Conservation (phyloP, 169 alveolate species). For the Plasmodium gaboni region DNA sequence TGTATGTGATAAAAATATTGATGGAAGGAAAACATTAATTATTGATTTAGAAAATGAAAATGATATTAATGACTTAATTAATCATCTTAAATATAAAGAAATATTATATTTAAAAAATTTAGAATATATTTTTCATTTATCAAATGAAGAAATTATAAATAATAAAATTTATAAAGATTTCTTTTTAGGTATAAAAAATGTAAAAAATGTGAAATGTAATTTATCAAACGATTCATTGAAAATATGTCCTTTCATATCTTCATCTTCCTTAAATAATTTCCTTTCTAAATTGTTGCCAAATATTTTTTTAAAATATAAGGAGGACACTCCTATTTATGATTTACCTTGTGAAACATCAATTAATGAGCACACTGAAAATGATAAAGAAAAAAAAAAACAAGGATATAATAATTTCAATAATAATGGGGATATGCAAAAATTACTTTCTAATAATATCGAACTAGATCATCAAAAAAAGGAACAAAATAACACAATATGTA, state of each 20-base stretch:
- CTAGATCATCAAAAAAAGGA: background rate
- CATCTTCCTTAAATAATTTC: slow-evolving; percentile 65
- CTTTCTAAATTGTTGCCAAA: slow-evolving; percentile 67
- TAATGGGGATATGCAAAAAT: background rate
- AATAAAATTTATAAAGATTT: slow-evolving; percentile 26
- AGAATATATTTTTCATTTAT: slow-evolving; percentile 72
- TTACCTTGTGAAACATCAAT: background rate
- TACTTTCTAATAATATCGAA: background rate
- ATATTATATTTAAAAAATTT: slow-evolving; percentile 58
- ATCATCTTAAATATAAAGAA: slow-evolving; percentile 9
- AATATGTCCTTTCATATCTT: slow-evolving; percentile 65
- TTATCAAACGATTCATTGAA: slow-evolving; percentile 47
- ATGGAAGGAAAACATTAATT: slow-evolving; percentile 79
- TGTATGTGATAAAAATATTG: slow-evolving; percentile 89
- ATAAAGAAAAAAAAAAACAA: slow-evolving; percentile 3
- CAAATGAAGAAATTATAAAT: slow-evolving; percentile 40
- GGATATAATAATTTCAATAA: background rate
- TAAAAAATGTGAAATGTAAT: slow-evolving; percentile 69
- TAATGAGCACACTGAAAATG: background rate
- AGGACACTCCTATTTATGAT: slow-evolving; percentile 55
- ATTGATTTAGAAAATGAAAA: slow-evolving; percentile 40
- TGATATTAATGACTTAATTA: slow-evolving; percentile 32
- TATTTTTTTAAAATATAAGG: slow-evolving; percentile 64
- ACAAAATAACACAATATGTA: background rate
- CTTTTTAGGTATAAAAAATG: slow-evolving; percentile 63